phyloP scores from a whole-genome alignment of 768 basidiomycete species.

The Phallus indusiatus region DNA sequence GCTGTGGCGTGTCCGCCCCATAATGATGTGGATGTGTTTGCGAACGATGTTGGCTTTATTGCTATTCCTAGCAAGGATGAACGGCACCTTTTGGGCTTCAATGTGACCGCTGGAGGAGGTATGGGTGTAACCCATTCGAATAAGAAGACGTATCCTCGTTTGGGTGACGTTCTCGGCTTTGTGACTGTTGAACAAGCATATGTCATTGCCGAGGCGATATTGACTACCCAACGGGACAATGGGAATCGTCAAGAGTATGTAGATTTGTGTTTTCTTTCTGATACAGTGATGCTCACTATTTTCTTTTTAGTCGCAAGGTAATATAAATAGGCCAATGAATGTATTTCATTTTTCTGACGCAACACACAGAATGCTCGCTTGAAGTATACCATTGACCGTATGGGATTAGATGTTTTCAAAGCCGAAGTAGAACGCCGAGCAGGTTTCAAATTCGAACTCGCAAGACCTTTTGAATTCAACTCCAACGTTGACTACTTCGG shows the following conservation, averaged over 20 bases:
- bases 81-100: conserved; percentile 74
- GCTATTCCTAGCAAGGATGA: conserved; percentile 75
- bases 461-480: conserved; percentile 72
- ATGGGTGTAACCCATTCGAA: conserved; percentile 99
- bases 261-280: not conserved
- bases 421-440: conserved; percentile 83
- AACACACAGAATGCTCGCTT: conserved; percentile 64
- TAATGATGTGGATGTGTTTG: conserved; percentile 93
- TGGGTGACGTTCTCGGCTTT: conserved; percentile 85
- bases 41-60: conserved; percentile 95
- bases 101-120: conserved; percentile 89
- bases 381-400: conserved; percentile 95
- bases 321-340: not conserved
- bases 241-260: conserved; percentile 91
- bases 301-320: conserved; percentile 27
- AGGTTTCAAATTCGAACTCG: conserved; percentile 66
- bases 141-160: conserved; percentile 96
- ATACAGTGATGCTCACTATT: not conserved
- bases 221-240: conserved; percentile 90
- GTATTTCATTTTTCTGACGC: conserved; percentile 15
- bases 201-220: conserved; percentile 83
- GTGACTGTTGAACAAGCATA: conserved; percentile 80
- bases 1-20: conserved; percentile 93
- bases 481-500: conserved; percentile 91
- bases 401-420: conserved; percentile 83